phyloP scores from a whole-genome alignment of 176 grass and related monocot species.

The Guadua angustifolia region DNA sequence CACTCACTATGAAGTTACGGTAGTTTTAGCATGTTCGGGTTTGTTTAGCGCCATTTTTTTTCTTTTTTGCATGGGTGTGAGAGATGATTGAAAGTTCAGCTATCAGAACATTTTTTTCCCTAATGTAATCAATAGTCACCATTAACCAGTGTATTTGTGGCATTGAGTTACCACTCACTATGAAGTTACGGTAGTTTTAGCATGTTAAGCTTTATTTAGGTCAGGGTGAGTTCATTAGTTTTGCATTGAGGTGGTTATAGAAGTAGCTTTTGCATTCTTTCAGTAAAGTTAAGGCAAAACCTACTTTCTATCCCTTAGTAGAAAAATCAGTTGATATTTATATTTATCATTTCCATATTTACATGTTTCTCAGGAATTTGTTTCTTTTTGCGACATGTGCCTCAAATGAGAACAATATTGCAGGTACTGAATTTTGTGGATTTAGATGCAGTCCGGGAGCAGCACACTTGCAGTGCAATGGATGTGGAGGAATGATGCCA shows the following conservation, averaged over 20 bases:
- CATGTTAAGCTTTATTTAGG: not conserved
- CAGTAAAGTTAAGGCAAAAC: not conserved
- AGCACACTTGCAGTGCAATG: conserved; percentile 76
- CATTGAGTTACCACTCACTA: not conserved
- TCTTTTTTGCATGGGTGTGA: not conserved
- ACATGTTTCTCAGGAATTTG: not conserved
- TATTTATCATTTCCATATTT: conserved; percentile 19
- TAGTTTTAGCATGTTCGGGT: not conserved
- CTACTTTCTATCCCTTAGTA: not conserved
- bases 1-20: not conserved
- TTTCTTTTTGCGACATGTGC: conserved; percentile 17
- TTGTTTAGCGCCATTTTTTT: not conserved
- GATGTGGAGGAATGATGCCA: conserved; percentile 79
- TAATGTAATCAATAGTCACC: not conserved
- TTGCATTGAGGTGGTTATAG: conserved; percentile 3
- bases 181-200: not conserved
- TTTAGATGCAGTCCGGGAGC: conserved; percentile 76
- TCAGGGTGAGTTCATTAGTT: not conserved
- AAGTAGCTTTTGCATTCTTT: conserved; percentile 1
- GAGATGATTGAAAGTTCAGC: not conserved
- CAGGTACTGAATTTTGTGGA: conserved; percentile 81
- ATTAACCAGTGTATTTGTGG: not conserved
- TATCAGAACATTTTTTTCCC: not conserved
- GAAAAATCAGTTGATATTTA: conserved; percentile 15
- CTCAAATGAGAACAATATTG: conserved; percentile 46